Conservation (phyloP, 495 filamentous ascomycete species). For the Parmelia sp. region DNA sequence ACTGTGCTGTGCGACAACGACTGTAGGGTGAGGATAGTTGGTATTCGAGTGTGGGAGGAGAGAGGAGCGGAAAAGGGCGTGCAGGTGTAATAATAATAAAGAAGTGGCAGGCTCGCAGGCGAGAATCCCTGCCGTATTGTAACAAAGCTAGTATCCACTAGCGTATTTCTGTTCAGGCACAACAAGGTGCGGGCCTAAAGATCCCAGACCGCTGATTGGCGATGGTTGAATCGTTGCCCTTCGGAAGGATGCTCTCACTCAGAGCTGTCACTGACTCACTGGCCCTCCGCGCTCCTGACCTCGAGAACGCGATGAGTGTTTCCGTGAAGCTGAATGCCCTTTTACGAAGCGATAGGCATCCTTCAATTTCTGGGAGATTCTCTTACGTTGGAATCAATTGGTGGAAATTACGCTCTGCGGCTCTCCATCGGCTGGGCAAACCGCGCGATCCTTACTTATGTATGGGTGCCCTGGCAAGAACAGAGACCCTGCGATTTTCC, state of each 20-base stretch:
- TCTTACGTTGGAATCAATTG: neutral
- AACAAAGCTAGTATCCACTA: slow-evolving; percentile 1
- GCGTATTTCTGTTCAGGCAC: slow-evolving; percentile 7
- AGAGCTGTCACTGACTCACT: neutral
- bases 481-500: neutral
- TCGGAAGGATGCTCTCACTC: neutral
- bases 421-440: neutral
- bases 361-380: neutral
- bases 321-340: neutral
- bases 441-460: neutral
- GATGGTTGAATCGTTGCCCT: neutral
- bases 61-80: neutral
- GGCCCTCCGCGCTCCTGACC: neutral
- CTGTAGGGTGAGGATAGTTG: neutral
- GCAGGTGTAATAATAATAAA: neutral
- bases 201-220: neutral
- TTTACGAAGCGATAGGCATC: neutral
- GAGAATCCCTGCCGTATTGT: slow-evolving; percentile 2
- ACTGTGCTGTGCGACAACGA: slow-evolving; percentile 7
- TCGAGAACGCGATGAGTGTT: neutral
- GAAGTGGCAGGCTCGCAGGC: slow-evolving; percentile 2
- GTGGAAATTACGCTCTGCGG: slow-evolving; percentile 4
- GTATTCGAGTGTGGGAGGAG: neutral
- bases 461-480: slow-evolving; percentile 1
- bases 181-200: slow-evolving; percentile 2